Percentiles rank a stretch among this genome's conserved stretches.
phyloP scores from a whole-genome alignment of 345 rosid genomes.

The Garcia nutans region DNA sequence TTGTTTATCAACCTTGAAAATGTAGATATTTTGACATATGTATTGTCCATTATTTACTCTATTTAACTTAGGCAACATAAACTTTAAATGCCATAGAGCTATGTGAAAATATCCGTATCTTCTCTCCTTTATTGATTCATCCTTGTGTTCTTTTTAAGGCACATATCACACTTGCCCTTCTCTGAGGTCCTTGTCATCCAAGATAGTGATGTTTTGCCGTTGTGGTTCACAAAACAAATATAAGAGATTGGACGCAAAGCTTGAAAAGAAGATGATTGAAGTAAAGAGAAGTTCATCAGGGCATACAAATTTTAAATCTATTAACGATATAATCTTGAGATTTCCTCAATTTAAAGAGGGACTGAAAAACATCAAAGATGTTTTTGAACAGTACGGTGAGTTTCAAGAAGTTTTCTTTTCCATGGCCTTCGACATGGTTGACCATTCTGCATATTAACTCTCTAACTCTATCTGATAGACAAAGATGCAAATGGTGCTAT shows the following conservation, averaged over 20 bases:
- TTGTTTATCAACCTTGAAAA: background rate
- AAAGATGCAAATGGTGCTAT: constrained; percentile 65
- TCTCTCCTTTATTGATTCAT: background rate
- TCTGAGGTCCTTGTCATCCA: constrained; percentile 39
- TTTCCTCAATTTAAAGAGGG: constrained; percentile 68
- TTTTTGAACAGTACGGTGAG: constrained; percentile 68
- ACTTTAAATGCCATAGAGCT: background rate
- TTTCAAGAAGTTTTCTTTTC: constrained; percentile 9
- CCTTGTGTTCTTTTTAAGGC: constrained; percentile 31
- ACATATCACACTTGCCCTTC: constrained; percentile 29
- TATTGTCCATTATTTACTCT: background rate
- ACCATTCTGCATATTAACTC: constrained; percentile 1
- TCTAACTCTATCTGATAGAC: constrained; percentile 38
- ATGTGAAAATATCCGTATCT: background rate
- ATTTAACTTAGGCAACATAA: background rate
- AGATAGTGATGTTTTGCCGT: constrained; percentile 40
- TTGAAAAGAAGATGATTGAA: constrained; percentile 67
- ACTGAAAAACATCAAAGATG: constrained; percentile 57
- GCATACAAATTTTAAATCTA: constrained; percentile 47
- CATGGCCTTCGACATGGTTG: background rate
- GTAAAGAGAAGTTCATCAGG: constrained; percentile 47
- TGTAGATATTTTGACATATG: background rate
- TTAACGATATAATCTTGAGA: constrained; percentile 68
- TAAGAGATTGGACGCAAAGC: constrained; percentile 61
- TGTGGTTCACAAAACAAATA: constrained; percentile 54